These are phyloP conservation scores for Berkeleyomyces basicola DNA, from an alignment of 2,329 filamentous ascomycete genomes.

Conservation along the genomic window DNA sequence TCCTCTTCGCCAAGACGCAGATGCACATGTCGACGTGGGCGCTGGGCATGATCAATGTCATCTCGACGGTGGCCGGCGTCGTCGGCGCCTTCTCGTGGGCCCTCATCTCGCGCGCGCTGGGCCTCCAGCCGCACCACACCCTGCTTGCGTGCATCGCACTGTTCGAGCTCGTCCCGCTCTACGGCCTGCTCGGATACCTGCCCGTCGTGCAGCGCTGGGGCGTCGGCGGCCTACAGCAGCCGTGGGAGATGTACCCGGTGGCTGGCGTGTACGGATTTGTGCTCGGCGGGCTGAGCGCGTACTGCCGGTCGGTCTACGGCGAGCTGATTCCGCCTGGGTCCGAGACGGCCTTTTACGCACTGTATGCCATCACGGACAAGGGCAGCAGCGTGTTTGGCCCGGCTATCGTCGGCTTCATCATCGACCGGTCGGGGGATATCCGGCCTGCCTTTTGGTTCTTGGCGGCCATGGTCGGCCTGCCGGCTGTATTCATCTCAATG, in stretches of 20 bases:
- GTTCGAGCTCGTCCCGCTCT: constrained; percentile 85
- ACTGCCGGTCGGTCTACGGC: constrained; percentile 82
- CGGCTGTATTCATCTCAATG: constrained; percentile 67
- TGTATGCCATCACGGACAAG: constrained; percentile 97
- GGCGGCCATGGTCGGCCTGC: constrained; percentile 65
- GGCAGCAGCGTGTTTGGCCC: constrained; percentile 88
- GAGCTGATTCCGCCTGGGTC: constrained; percentile 88
- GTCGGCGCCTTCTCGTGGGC: constrained; percentile 84
- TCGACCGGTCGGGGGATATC: constrained; percentile 66
- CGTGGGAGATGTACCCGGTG: constrained; percentile 93
- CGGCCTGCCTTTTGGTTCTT: constrained; percentile 86
- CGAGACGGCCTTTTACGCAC: constrained; percentile 87
- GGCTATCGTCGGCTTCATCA: constrained; percentile 83
- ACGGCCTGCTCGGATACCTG: constrained; percentile 76
- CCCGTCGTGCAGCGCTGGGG: constrained; percentile 61
- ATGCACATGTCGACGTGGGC: constrained; percentile 79
- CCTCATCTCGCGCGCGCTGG: constrained; percentile 51
- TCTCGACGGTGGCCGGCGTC: constrained; percentile 70
- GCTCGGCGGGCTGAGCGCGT: constrained; percentile 78
- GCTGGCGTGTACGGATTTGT: constrained; percentile 86
- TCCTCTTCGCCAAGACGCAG: constrained; percentile 88
- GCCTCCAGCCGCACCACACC: constrained; percentile 64
- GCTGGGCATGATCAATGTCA: constrained; percentile 82
- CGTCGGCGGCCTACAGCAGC: constrained; percentile 71
- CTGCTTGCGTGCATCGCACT: constrained; percentile 82